These are phyloP conservation scores for Penicillium sp. DNA, from an alignment of 2,329 filamentous ascomycete genomes.

Conservation along the genomic window DNA sequence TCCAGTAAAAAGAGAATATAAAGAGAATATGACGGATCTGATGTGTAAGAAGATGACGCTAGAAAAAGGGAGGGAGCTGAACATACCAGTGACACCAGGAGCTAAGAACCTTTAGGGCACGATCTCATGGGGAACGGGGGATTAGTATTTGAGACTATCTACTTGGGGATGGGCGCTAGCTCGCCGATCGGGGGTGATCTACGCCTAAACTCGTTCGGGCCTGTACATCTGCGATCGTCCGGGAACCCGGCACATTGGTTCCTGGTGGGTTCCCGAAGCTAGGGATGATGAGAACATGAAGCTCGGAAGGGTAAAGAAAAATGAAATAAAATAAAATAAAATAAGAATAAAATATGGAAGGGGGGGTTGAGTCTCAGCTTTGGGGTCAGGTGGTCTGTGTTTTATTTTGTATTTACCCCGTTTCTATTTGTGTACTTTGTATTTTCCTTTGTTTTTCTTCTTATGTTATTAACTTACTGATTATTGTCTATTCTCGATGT, in stretches of 20 bases:
- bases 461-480: slow-evolving; percentile 1
- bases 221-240: slow-evolving; percentile 20
- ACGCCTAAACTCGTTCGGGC: slow-evolving; percentile 22
- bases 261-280: slow-evolving; percentile 19
- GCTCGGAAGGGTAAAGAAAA: not conserved
- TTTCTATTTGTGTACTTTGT: not conserved
- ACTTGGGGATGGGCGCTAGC: slow-evolving; percentile 11
- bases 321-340: not conserved
- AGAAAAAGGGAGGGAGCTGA: slow-evolving; percentile 5
- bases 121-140: slow-evolving; percentile 6
- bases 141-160: slow-evolving; percentile 14
- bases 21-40: slow-evolving; percentile 17
- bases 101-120: slow-evolving; percentile 2
- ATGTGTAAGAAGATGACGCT: slow-evolving; percentile 12
- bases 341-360: not conserved
- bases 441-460: slow-evolving; percentile 4
- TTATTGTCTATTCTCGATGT: slow-evolving; percentile 8
- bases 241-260: slow-evolving; percentile 21
- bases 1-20: not conserved
- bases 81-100: slow-evolving; percentile 10
- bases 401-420: slow-evolving; percentile 1
- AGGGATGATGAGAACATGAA: slow-evolving; percentile 10
- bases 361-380: slow-evolving; percentile 3
- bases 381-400: not conserved
- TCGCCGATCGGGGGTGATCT: slow-evolving; percentile 19